Percentiles rank a stretch among this genome's conserved stretches.
phyloP scores from a whole-genome alignment of 768 basidiomycete genomes.

The Boletales sp. region DNA sequence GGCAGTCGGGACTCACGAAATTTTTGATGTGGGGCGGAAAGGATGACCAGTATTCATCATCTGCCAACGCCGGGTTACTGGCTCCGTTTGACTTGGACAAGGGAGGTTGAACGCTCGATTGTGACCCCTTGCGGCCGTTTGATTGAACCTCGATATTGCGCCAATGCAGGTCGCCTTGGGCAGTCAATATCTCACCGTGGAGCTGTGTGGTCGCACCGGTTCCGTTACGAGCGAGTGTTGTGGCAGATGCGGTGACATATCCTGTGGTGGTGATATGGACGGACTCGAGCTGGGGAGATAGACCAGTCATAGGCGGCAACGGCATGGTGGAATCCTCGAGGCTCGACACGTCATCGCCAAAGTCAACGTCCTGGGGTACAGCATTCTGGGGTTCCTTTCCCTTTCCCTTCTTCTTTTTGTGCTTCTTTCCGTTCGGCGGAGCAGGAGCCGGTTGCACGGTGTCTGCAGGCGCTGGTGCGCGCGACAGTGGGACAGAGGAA shows the following conservation, averaged over 20 bases:
- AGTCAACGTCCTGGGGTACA: conserved; percentile 12
- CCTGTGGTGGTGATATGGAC: conserved; percentile 46
- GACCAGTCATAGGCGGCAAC: conserved; percentile 28
- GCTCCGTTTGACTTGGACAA: conserved; percentile 23
- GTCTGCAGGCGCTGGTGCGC: conserved; percentile 4
- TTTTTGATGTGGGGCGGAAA: conserved; percentile 65
- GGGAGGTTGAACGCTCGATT: conserved; percentile 11
- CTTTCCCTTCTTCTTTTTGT: conserved; percentile 47
- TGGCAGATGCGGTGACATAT: conserved; percentile 36
- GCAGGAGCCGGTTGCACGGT: conserved; percentile 7
- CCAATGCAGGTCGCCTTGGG: conserved; percentile 60
- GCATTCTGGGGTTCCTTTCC: conserved; percentile 25
- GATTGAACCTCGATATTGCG: conserved; percentile 33
- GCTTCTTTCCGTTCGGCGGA: conserved; percentile 32
- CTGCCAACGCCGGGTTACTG: conserved; percentile 29
- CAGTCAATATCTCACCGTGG: conserved; percentile 57
- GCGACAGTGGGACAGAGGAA: conserved; percentile 5
- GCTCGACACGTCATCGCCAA: conserved; percentile 21
- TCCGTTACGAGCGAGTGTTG: conserved; percentile 30
- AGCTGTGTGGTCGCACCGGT: conserved; percentile 34
- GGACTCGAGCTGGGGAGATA: conserved; percentile 48
- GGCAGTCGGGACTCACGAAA: conserved; percentile 51
- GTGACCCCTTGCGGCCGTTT: conserved; percentile 24
- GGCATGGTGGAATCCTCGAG: conserved; percentile 20
- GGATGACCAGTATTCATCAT: conserved; percentile 68